phyloP scores from a whole-genome alignment of 179 eudicot species.

The Carnegiea gigantea region DNA sequence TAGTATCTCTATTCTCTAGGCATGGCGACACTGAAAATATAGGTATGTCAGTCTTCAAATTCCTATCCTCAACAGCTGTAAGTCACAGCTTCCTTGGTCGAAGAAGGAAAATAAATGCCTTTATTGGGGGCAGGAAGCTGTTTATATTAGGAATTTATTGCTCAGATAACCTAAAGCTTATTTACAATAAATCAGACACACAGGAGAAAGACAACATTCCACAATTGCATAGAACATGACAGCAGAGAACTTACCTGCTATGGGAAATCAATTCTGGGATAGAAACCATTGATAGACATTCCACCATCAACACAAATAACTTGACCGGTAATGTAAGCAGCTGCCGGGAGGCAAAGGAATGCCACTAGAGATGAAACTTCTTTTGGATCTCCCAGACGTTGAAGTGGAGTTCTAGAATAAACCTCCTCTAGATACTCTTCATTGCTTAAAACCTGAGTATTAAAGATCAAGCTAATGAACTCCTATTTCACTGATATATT shows the following conservation, averaged over 20 bases:
- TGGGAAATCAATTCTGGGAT: constrained; percentile 33
- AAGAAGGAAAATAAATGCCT: background rate
- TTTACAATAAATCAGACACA: background rate
- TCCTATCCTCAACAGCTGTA: background rate
- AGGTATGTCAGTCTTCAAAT: background rate
- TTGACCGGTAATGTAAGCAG: constrained; percentile 61
- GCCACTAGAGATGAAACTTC: constrained; percentile 60
- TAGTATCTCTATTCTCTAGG: background rate
- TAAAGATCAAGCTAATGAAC: background rate
- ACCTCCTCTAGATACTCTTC: constrained; percentile 42
- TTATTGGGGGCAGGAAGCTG: background rate
- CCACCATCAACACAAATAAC: constrained; percentile 58
- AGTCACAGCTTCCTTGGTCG: background rate
- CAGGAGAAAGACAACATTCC: background rate
- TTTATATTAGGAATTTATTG: background rate
- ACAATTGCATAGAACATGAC: background rate
- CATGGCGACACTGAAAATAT: background rate
- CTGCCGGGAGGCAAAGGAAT: constrained; percentile 62
- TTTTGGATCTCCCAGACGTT: constrained; percentile 52
- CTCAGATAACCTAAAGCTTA: background rate
- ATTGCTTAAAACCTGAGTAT: constrained; percentile 24
- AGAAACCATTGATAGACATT: constrained; percentile 47
- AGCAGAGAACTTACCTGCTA: constrained; percentile 25
- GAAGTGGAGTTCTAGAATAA: constrained; percentile 45
- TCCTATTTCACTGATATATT: background rate